Percentiles rank a stretch among this genome's conserved stretches.
These are phyloP conservation scores for Phaffia tasmanica DNA, from an alignment of 768 basidiomycete genomes.

Conservation along the genomic window DNA sequence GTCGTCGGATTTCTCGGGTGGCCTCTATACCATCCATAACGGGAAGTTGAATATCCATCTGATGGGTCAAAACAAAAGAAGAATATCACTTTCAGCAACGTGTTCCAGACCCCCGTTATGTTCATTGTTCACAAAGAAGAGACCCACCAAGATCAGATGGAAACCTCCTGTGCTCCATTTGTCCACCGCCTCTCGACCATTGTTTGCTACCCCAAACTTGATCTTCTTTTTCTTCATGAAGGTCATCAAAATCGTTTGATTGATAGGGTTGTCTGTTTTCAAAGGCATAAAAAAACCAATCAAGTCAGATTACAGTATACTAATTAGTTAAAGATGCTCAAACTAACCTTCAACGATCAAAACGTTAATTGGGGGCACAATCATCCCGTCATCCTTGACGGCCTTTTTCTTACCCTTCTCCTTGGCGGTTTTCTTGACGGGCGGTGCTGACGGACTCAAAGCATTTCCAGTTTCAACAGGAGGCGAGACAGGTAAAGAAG, in stretches of 20 bases:
- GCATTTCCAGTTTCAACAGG: not conserved
- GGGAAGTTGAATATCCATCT: slow-evolving; percentile 99
- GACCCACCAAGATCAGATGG: slow-evolving; percentile 85
- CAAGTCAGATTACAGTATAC: not conserved
- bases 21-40: slow-evolving; percentile 98
- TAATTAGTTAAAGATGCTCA: not conserved
- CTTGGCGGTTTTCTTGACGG: slow-evolving; percentile 37
- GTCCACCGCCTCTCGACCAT: slow-evolving; percentile 88
- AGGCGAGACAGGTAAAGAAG: not conserved
- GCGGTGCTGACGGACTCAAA: slow-evolving; percentile 1
- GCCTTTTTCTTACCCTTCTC: slow-evolving; percentile 43
- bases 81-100: not conserved
- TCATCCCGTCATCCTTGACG: slow-evolving; percentile 48
- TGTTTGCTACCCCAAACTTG: slow-evolving; percentile 84
- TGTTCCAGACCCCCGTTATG: too few relatives aligned
- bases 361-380: slow-evolving; percentile 93
- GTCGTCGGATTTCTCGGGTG: slow-evolving; percentile 81
- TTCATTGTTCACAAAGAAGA: not conserved
- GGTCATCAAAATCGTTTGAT: slow-evolving; percentile 91
- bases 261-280: slow-evolving; percentile 83
- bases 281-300: slow-evolving; percentile 2
- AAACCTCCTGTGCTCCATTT: slow-evolving; percentile 89
- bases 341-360: slow-evolving; percentile 88
- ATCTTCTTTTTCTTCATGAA: slow-evolving; percentile 95
- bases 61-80: not conserved